Evolutionary conservation across 2,329 filamentous ascomycete genomes (phyloP).

Genomic region (Chaetothyriales sp.): DNA sequence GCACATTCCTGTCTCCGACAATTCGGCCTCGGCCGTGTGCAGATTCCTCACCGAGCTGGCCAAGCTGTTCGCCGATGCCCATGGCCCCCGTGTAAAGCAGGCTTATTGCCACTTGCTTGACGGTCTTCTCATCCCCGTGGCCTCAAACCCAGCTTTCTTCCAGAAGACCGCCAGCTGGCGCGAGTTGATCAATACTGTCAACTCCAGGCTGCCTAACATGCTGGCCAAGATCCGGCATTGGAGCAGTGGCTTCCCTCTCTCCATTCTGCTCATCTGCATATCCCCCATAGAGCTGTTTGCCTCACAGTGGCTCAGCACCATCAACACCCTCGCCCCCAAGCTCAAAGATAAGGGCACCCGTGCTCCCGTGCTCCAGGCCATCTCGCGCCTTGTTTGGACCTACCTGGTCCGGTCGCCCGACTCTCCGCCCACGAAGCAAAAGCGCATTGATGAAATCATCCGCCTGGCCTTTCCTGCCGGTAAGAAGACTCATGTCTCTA

Average conservation of each 20-base stretch:
- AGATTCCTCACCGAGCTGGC: slow-evolving; percentile 74
- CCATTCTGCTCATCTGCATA: slow-evolving; percentile 72
- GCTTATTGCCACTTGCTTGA: slow-evolving; percentile 89
- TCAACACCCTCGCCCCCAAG: slow-evolving; percentile 61
- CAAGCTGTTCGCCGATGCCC: slow-evolving; percentile 66
- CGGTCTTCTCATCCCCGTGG: slow-evolving; percentile 71
- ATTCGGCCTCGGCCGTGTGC: slow-evolving; percentile 42
- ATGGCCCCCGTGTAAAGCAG: slow-evolving; percentile 80
- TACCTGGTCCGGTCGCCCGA: slow-evolving; percentile 80
- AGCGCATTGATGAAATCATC: slow-evolving; percentile 81
- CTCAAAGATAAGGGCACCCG: slow-evolving; percentile 70
- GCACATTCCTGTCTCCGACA: slow-evolving; percentile 56
- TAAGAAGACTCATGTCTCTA: slow-evolving; percentile 65
- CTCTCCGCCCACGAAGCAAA: slow-evolving; percentile 47
- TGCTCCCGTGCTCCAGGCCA: slow-evolving; percentile 69
- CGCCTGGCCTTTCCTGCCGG: slow-evolving; percentile 67
- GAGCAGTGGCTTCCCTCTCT: slow-evolving; percentile 74
- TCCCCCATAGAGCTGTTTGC: slow-evolving; percentile 73
- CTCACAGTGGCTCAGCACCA: slow-evolving; percentile 71
- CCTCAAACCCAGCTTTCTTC: slow-evolving; percentile 62
- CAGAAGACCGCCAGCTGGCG: slow-evolving; percentile 73
- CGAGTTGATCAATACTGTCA: slow-evolving; percentile 64
- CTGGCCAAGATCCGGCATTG: slow-evolving; percentile 86
- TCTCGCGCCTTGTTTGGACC: slow-evolving; percentile 83
- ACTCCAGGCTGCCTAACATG: slow-evolving; percentile 66